These are phyloP conservation scores for Agroathelia rolfsii DNA, from an alignment of 1,284 basidiomycete genomes.

Conservation along the genomic window DNA sequence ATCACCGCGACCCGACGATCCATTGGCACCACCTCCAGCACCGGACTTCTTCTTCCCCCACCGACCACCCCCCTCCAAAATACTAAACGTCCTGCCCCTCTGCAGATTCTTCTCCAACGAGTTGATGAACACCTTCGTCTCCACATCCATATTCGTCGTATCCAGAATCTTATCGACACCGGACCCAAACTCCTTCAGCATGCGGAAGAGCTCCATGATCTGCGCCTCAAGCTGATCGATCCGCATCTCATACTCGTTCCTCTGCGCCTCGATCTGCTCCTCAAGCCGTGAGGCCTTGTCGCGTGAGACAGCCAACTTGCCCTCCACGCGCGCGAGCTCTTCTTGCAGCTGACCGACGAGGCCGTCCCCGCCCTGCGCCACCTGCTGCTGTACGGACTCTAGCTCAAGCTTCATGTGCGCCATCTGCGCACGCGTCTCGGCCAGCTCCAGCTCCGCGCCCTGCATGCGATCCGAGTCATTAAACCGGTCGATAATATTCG, in stretches of 20 bases:
- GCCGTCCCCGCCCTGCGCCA: conserved; percentile 75
- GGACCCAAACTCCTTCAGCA: conserved; percentile 77
- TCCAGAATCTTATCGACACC: conserved; percentile 71
- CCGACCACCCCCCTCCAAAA: conserved; percentile 64
- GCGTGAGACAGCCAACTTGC: conserved; percentile 71
- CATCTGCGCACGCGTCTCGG: conserved; percentile 55
- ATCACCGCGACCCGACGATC: no score
- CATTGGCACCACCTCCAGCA: conserved; percentile 23
- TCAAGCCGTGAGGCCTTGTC: conserved; percentile 71
- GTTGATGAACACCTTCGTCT: conserved; percentile 74
- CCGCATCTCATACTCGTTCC: conserved; percentile 75
- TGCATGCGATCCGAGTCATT: conserved; percentile 86
- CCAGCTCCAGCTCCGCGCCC: conserved; percentile 69
- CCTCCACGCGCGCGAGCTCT: conserved; percentile 66
- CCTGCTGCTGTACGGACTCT: conserved; percentile 69
- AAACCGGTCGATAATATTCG: conserved; percentile 82
- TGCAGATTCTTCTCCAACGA: conserved; percentile 78
- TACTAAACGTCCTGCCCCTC: conserved; percentile 76
- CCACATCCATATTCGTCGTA: conserved; percentile 49
- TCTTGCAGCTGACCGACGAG: conserved; percentile 76
- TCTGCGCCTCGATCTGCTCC: conserved; percentile 75
- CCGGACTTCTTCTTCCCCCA: conserved; percentile 24
- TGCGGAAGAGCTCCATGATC: conserved; percentile 89
- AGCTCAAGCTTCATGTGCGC: conserved; percentile 62
- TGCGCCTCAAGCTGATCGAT: conserved; percentile 85